Conservation (phyloP, 768 basidiomycete species). For the Rhodotorula diobovata region DNA sequence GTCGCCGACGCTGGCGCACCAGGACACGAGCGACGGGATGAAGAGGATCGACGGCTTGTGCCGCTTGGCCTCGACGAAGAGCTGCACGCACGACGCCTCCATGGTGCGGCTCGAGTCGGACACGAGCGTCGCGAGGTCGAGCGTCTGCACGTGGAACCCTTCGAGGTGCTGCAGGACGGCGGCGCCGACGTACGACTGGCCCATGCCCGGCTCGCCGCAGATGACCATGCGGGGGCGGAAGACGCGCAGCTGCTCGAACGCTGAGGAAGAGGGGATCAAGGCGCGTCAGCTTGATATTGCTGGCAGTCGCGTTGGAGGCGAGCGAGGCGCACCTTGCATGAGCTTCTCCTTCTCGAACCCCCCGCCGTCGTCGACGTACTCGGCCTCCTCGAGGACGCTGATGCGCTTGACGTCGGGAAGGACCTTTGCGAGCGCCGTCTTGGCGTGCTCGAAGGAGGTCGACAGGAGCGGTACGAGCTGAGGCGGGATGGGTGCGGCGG, state of each 20-base stretch:
- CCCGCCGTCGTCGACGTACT: slow-evolving; percentile 75
- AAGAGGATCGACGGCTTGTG: slow-evolving; percentile 95
- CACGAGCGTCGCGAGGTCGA: slow-evolving; percentile 83
- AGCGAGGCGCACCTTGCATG: slow-evolving; percentile 52
- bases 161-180: slow-evolving; percentile 90
- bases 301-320: not conserved
- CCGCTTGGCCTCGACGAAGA: slow-evolving; percentile 93
- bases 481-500: slow-evolving; percentile 73
- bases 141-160: slow-evolving; percentile 88
- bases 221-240: slow-evolving; percentile 83
- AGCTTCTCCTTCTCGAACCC: slow-evolving; percentile 82
- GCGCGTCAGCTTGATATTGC: not conserved
- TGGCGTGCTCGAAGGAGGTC: slow-evolving; percentile 65
- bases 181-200: slow-evolving; percentile 81
- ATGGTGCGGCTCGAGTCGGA: slow-evolving; percentile 69
- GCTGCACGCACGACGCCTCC: slow-evolving; percentile 88
- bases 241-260: slow-evolving; percentile 83
- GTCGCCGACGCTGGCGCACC: slow-evolving; percentile 80
- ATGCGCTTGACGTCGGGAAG: slow-evolving; percentile 76
- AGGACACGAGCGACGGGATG: slow-evolving; percentile 79
- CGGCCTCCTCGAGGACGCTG: slow-evolving; percentile 87
- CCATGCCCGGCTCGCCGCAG: slow-evolving; percentile 79
- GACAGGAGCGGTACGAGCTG: slow-evolving; percentile 77
- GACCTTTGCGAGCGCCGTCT: slow-evolving; percentile 64
- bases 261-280: slow-evolving; percentile 49